Evolutionary conservation across 1,139 yeast species (phyloP), one percentile per base, ranked within the genome.

Genomic region (Candida sojae): DNA sequence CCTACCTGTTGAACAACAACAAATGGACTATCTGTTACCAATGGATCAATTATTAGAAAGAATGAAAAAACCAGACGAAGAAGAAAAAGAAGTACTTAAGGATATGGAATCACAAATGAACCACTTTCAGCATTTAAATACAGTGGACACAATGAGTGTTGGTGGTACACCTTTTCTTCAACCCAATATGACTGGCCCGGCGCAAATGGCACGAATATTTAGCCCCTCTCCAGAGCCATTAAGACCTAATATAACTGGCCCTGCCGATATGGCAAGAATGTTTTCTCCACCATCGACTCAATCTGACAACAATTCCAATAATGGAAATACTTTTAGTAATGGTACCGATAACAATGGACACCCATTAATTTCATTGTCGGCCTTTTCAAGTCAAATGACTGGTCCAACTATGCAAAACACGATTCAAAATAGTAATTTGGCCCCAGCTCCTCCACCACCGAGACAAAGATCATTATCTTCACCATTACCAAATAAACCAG

Each of bases 81-180:
- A 80, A 51, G 87, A 82, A 51, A 75, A 71, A 47, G 85, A 83
- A 57, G 85, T 82, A 17, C 66, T 85, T 25, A 76, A 77, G 49
- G 92, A 84, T 52, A 83, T 85, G 84, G 83, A 77, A 54, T 83
- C 84, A 8, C 84, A 86, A 31, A 75, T 84, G 43, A 81, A 81
- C 48, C 86, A 83, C 61, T 86, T 86, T 63, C 82, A 78, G 49
- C 81, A 85, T 57, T 79, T 85, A 48, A 58, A 74, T 49, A 77
- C 80, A 7, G 86, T 84, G 6, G 91, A 86, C 59, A 80, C 86
- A 44, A 88, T 82, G 3, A 79, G 85, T 28, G 71, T 82, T 11
- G 82, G 71, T 51, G 86, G 86, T 3, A 75, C 75, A 0, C 85
- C 86, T 0, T 63, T 62, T 48, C 71, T 76, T 30, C 65, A 68